Conservation (phyloP, 2,329 filamentous ascomycete species). For the Ophiostoma perfectum region DNA sequence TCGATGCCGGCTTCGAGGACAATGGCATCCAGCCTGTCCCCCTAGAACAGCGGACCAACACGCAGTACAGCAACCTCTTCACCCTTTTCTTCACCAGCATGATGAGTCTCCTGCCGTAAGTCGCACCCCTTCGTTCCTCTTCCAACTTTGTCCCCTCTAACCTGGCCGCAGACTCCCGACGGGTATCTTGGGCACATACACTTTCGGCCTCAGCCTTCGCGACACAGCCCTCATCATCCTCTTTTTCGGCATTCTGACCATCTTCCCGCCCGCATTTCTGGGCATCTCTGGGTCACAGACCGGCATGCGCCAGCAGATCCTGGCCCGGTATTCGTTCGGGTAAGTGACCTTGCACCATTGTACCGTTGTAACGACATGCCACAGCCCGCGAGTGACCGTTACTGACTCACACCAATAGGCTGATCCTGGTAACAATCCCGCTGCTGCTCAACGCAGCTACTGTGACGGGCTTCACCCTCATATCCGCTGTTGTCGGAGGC, state of each 20-base stretch:
- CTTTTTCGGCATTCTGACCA: conserved; percentile 53
- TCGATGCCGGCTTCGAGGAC: conserved; percentile 46
- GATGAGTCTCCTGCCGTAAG: conserved; percentile 53
- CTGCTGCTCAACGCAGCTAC: conserved; percentile 53
- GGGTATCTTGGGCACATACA: conserved; percentile 52
- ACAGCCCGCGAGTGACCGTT: neutral
- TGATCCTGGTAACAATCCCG: conserved; percentile 48
- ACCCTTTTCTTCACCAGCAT: conserved; percentile 57
- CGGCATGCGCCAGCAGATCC: conserved; percentile 55
- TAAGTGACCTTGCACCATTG: conserved; percentile 27
- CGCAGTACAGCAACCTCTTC: conserved; percentile 51
- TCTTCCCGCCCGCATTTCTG: conserved; percentile 50
- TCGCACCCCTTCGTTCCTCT: conserved; percentile 20
- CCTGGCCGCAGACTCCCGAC: conserved; percentile 45
- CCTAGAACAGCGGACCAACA: conserved; percentile 48
- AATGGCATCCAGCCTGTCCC: conserved; percentile 54
- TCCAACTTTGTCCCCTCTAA: neutral
- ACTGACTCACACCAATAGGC: conserved; percentile 27
- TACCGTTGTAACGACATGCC: conserved; percentile 18
- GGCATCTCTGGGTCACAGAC: conserved; percentile 51
- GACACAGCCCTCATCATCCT: conserved; percentile 53
- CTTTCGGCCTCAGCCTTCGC: conserved; percentile 50
- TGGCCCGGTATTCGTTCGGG: conserved; percentile 57
- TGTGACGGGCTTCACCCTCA: conserved; percentile 52
- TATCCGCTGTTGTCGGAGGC: conserved; percentile 53